Percentiles rank a stretch among this genome's conserved stretches.
phyloP scores from a whole-genome alignment of 768 basidiomycete genomes.

The Pleurotus giganteus region DNA sequence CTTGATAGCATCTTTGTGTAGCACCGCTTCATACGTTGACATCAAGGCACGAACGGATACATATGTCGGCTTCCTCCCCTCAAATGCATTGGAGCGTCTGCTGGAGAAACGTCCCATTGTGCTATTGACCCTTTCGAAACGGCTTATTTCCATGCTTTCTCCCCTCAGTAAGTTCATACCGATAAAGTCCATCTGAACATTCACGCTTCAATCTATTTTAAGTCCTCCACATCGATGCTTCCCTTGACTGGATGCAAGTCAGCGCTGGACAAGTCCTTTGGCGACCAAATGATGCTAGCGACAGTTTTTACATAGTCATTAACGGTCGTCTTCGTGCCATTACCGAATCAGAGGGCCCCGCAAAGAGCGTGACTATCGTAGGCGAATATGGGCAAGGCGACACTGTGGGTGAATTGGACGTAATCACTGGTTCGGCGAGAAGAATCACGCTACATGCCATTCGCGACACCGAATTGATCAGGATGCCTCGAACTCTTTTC shows the following conservation, averaged over 20 bases:
- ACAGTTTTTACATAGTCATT: slow-evolving; percentile 98
- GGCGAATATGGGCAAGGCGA: slow-evolving; percentile 98
- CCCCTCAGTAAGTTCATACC: slow-evolving; percentile 69
- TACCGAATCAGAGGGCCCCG: slow-evolving; percentile 58
- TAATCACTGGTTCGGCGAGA: slow-evolving; percentile 87
- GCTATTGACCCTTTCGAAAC: slow-evolving; percentile 90
- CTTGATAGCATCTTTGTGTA: slow-evolving; percentile 76
- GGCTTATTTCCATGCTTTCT: slow-evolving; percentile 92
- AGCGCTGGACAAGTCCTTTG: slow-evolving; percentile 94
- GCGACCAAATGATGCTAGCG: slow-evolving; percentile 85
- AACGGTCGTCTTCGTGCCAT: slow-evolving; percentile 94
- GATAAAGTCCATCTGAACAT: neutral
- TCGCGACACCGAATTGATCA: slow-evolving; percentile 93
- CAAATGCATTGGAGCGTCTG: slow-evolving; percentile 82
- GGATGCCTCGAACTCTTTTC: slow-evolving; percentile 97
- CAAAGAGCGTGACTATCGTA: slow-evolving; percentile 74
- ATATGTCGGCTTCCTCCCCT: slow-evolving; percentile 95
- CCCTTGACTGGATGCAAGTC: slow-evolving; percentile 98
- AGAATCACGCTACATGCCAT: slow-evolving; percentile 95
- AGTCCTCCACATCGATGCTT: slow-evolving; percentile 97
- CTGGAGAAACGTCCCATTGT: slow-evolving; percentile 96
- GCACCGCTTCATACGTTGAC: slow-evolving; percentile 92
- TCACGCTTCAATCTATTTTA: slow-evolving; percentile 1
- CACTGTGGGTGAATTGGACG: slow-evolving; percentile 95
- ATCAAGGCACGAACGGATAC: slow-evolving; percentile 97